These are phyloP conservation scores for Candida wancherniae DNA, from an alignment of 805 yeast species.

Conservation along the genomic window DNA sequence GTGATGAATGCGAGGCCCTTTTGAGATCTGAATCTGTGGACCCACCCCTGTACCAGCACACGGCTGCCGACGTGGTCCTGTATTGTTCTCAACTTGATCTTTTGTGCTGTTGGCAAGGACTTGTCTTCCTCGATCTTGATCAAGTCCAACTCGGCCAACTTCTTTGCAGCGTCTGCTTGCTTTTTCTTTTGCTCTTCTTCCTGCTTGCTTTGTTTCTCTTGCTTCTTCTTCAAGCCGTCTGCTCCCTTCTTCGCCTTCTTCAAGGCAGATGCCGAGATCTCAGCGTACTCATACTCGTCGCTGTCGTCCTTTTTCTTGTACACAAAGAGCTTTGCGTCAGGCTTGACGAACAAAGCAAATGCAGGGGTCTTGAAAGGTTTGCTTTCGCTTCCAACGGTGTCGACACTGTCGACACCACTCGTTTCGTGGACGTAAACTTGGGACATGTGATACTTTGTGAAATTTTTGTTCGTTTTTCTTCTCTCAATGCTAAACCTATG, in stretches of 20 bases:
- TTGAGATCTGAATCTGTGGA: conserved; percentile 89
- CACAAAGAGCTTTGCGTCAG: conserved; percentile 55
- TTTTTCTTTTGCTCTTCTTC: conserved; percentile 59
- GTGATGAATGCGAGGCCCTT: conserved; percentile 90
- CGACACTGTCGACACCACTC: conserved; percentile 59
- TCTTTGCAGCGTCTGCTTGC: conserved; percentile 57
- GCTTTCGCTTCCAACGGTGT: conserved; percentile 57
- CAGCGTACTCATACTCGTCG: conserved; percentile 53
- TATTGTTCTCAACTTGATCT: conserved; percentile 58
- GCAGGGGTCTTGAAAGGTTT: conserved; percentile 81
- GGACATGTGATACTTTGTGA: too few species aligned
- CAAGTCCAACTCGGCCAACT: conserved; percentile 68
- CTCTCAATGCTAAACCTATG: too few species aligned
- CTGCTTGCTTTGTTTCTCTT: conserved; percentile 57
- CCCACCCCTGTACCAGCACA: conserved; percentile 87
- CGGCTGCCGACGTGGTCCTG: conserved; percentile 59
- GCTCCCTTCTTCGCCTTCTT: conserved; percentile 97
- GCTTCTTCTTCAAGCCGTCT: conserved; percentile 82
- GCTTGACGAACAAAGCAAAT: conserved; percentile 57
- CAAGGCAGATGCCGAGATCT: conserved; percentile 83
- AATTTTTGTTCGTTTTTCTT: too few species aligned
- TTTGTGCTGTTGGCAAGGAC: conserved; percentile 64
- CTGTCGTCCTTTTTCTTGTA: conserved; percentile 55
- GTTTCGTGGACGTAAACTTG: conserved; percentile 67
- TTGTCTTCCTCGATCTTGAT: conserved; percentile 71